A percentile compares a stretch with the other conserved stretches of the same genome.
phyloP scores from a whole-genome alignment of 345 rosid genomes.

The Corchorus capsularis region DNA sequence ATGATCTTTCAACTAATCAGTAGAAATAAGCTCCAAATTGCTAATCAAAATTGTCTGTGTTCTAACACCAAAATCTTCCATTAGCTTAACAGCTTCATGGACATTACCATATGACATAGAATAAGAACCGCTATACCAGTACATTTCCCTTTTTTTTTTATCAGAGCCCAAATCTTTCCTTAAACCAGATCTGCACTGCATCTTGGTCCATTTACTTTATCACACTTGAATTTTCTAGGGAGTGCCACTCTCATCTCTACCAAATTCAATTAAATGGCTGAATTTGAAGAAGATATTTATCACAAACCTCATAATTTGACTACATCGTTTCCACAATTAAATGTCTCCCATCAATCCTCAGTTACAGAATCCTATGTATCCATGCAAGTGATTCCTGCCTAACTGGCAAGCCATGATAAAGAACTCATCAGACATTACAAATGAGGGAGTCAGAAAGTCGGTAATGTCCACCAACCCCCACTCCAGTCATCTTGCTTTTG shows the following conservation, averaged over 20 bases:
- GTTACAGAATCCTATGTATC: conserved; percentile 18
- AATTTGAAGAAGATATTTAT: conserved; percentile 13
- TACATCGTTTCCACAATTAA: conserved; percentile 19
- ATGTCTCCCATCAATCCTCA: conserved; percentile 8
- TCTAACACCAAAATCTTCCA: conserved; percentile 3
- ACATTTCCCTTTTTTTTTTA: neutral
- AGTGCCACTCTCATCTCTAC: conserved; percentile 4
- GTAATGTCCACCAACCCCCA: conserved; percentile 36
- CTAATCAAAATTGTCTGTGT: neutral
- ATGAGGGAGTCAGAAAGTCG: conserved; percentile 21
- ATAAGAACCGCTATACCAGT: conserved; percentile 1
- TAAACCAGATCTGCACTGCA: neutral
- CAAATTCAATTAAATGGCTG: conserved; percentile 1
- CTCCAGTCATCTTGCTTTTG: conserved; percentile 37
- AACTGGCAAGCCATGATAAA: conserved; percentile 6
- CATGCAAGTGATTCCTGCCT: conserved; percentile 14
- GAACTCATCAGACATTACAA: conserved; percentile 28
- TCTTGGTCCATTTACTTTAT: neutral
- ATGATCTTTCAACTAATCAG: neutral
- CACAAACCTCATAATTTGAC: conserved; percentile 9
- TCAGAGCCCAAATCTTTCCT: neutral
- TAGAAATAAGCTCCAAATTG: conserved; percentile 10
- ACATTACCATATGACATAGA: neutral
- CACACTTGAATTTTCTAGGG: conserved; percentile 11
- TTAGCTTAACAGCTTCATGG: neutral